These are phyloP conservation scores for Mucor velutinosus DNA, from an alignment of 371 early-diverging fungal species.

Conservation along the genomic window DNA sequence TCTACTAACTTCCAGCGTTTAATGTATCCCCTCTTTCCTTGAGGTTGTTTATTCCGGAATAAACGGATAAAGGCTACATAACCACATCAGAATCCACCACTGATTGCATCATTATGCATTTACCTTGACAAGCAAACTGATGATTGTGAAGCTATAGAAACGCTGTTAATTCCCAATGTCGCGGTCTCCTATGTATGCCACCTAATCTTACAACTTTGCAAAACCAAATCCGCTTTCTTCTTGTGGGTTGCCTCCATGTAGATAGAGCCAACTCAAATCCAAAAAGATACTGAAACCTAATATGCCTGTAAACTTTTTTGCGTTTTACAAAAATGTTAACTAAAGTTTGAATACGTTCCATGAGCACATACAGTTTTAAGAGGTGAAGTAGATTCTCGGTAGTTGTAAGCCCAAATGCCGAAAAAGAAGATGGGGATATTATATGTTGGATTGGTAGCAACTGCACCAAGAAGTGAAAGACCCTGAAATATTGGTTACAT, in stretches of 20 bases:
- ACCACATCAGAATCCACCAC: neutral
- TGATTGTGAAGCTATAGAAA: constrained; percentile 42
- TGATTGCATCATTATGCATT: neutral
- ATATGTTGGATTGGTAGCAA: constrained; percentile 48
- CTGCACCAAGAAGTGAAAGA: constrained; percentile 43
- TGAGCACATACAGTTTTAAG: constrained; percentile 41
- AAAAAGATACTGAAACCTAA: constrained; percentile 46
- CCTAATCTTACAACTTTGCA: constrained; percentile 39
- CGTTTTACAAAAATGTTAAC: neutral
- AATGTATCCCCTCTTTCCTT: constrained; percentile 50
- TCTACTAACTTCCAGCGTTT: constrained; percentile 35
- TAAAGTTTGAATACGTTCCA: neutral
- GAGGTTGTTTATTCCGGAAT: constrained; percentile 41
- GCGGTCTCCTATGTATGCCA: neutral
- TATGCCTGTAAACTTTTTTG: constrained; percentile 45
- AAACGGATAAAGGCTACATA: constrained; percentile 46
- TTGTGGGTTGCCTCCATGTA: constrained; percentile 39
- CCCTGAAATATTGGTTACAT: constrained; percentile 20
- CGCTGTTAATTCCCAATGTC: neutral
- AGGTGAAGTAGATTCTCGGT: constrained; percentile 51
- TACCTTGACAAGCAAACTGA: constrained; percentile 53
- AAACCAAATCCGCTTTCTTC: constrained; percentile 47
- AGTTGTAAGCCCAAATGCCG: constrained; percentile 54
- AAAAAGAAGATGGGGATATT: constrained; percentile 56
- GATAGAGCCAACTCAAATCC: constrained; percentile 50